Evolutionary conservation across 169 alveolate genomes (phyloP), one percentile per base, ranked within the genome.

Genomic region (Plasmodium inui): DNA sequence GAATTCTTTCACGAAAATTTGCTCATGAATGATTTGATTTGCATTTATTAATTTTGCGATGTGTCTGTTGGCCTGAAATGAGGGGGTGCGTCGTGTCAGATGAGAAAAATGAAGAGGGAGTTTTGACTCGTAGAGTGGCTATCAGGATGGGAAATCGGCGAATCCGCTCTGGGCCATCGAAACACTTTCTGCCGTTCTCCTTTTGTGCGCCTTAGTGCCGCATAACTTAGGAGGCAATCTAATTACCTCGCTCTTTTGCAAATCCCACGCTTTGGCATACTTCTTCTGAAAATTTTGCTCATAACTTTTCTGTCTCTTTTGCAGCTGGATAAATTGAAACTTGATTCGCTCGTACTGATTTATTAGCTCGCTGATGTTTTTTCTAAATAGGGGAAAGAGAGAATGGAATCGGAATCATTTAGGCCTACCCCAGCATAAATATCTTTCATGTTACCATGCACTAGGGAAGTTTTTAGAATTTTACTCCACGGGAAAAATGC

Each of bases 331-430:
- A 50, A 85, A 85, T 76, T 85, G 93, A 19, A 73, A 85, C 80
- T 85, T 85, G 14, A 85, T 85, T 73, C 93, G 30, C 78, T 85
- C 93, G 67, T 85, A 85, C 41, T 85, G 93, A 73, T 85, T 85
- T 34, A 85, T 85, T 46, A 85, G 46, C 30, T 85, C 93, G 19
- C 67, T 85, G 7, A 85, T 30, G 7, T 37, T 85, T 85, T 85
- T 85, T 72, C 93, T 85, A 34, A 67, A 67, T 39, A 34, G 10
- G 8, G 12, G 26, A 17, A 22, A 26, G 26, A n/a, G n/a, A 50
- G 3, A 14, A 26, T 50, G 8, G 26, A 50, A 3, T 2, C 61
- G 37, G 37, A 37, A 22, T 26, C 37, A 67, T 67, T 67, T 67
- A 26, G 14, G 76, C 0, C 8, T 67, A 67, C 76, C 32, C 37